Evolutionary conservation across 805 yeast genomes (phyloP).

Genomic region (Isabelozyma pseudorhagii): DNA sequence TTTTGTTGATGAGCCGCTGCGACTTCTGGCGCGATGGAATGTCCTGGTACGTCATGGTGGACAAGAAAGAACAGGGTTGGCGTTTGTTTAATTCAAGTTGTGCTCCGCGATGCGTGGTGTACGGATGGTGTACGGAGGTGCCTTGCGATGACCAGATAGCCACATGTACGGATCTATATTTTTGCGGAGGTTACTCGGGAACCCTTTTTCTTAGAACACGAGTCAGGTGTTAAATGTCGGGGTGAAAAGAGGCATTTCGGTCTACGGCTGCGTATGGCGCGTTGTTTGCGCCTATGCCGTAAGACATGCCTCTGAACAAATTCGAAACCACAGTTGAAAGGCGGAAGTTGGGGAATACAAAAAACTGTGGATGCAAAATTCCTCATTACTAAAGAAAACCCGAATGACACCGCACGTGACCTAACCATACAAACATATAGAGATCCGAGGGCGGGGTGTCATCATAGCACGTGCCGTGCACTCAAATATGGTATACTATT

Average conservation of each 20-base stretch:
- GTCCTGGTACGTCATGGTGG: constrained; percentile 6
- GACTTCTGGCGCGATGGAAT: constrained; percentile 27
- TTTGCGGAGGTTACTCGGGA: too few relatives aligned
- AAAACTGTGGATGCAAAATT: neutral
- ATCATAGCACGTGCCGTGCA: neutral
- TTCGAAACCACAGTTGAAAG: neutral
- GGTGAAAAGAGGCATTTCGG: too few relatives aligned
- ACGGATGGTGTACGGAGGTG: neutral
- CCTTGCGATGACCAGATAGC: too few relatives aligned
- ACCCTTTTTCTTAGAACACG: too few relatives aligned
- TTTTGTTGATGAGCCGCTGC: constrained; percentile 12
- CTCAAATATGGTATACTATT: neutral
- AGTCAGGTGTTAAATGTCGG: too few relatives aligned
- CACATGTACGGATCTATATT: too few relatives aligned
- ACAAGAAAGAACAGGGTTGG: neutral
- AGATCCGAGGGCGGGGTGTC: neutral
- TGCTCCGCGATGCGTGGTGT: neutral
- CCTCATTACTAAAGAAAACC: neutral
- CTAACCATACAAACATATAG: neutral
- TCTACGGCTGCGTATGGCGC: too few relatives aligned
- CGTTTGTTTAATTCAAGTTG: neutral
- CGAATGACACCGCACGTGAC: neutral
- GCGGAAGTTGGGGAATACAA: neutral
- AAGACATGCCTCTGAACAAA: neutral
- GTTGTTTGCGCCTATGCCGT: too few relatives aligned